These are phyloP conservation scores for Parasitella parasitica DNA, from an alignment of 371 early-diverging fungal species.

Conservation along the genomic window DNA sequence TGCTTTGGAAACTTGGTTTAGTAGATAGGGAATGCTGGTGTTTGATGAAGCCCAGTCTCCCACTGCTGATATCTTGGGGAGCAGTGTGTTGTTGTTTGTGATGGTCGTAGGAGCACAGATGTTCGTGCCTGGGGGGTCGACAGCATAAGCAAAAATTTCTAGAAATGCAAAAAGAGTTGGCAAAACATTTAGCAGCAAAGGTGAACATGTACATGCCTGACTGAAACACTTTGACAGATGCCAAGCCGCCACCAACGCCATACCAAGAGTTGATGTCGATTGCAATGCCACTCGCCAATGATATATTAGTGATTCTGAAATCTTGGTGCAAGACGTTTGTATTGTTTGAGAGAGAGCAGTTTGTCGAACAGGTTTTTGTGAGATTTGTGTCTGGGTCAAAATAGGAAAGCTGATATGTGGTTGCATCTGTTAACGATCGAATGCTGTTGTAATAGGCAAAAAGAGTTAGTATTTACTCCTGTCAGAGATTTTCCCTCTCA, in stretches of 20 bases:
- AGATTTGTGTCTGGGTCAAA: conserved; percentile 54
- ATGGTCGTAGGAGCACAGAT: neutral
- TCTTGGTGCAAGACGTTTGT: conserved; percentile 55
- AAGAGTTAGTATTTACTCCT: neutral
- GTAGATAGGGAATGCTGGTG: conserved; percentile 1
- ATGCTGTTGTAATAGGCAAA: conserved; percentile 4
- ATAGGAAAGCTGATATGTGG: conserved; percentile 54
- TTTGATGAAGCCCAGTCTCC: conserved; percentile 1
- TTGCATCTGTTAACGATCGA: conserved; percentile 16
- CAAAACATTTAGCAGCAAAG: neutral
- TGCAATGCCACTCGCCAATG: conserved; percentile 51
- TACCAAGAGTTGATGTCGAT: conserved; percentile 73
- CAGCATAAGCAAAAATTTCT: conserved; percentile 29
- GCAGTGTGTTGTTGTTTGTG: neutral
- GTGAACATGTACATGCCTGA: conserved; percentile 29
- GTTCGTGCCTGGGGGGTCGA: conserved; percentile 28
- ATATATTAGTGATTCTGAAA: conserved; percentile 51
- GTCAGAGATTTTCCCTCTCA: neutral
- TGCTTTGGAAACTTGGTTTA: neutral
- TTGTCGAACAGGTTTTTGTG: conserved; percentile 50
- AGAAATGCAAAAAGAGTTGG: neutral
- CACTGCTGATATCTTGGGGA: neutral
- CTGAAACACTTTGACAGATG: conserved; percentile 69
- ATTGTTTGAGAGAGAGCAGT: conserved; percentile 59
- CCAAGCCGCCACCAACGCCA: conserved; percentile 73